Percentiles rank a stretch among this genome's conserved stretches.
These are phyloP conservation scores for Pestalotiopsis sp. DNA, from an alignment of 2,329 filamentous ascomycete species.

Conservation along the genomic window DNA sequence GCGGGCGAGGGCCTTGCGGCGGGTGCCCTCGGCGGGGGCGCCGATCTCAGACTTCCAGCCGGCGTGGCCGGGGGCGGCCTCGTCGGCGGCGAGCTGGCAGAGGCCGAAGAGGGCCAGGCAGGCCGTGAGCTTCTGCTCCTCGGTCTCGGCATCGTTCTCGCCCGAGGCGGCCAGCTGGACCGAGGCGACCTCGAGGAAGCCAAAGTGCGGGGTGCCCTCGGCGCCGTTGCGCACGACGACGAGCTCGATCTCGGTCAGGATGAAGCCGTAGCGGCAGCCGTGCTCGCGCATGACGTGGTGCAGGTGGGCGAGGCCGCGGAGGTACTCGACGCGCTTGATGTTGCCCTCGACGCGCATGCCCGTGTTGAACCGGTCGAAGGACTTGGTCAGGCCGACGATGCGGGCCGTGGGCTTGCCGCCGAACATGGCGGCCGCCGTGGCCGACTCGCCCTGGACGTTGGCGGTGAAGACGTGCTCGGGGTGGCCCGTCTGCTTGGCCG, in stretches of 20 bases:
- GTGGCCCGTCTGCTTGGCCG: conserved; percentile 33
- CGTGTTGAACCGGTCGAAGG: conserved; percentile 92
- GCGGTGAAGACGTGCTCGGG: conserved; percentile 65
- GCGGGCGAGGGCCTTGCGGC: conserved; percentile 67
- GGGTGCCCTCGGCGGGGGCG: conserved; percentile 70
- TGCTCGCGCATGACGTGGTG: conserved; percentile 94
- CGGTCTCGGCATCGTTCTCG: conserved; percentile 31
- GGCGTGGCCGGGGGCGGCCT: conserved; percentile 57
- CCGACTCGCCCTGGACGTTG: conserved; percentile 57
- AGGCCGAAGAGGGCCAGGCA: conserved; percentile 76
- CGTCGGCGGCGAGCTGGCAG: conserved; percentile 68
- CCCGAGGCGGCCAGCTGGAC: conserved; percentile 54
- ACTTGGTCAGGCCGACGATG: conserved; percentile 73
- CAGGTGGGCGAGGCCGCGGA: conserved; percentile 80
- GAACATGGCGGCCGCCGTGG: conserved; percentile 53
- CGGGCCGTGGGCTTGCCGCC: conserved; percentile 47
- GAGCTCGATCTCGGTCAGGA: conserved; percentile 94
- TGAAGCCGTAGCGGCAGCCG: conserved; percentile 90
- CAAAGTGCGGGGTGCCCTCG: conserved; percentile 75
- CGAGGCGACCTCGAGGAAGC: conserved; percentile 75
- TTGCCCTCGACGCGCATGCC: conserved; percentile 87
- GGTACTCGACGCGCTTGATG: conserved; percentile 84
- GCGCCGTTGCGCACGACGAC: conserved; percentile 82
- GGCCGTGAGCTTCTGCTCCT: conserved; percentile 60
- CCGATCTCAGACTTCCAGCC: conserved; percentile 72